These are phyloP conservation scores for Hypocreales sp. DNA, from an alignment of 2,329 filamentous ascomycete species.

Conservation along the genomic window DNA sequence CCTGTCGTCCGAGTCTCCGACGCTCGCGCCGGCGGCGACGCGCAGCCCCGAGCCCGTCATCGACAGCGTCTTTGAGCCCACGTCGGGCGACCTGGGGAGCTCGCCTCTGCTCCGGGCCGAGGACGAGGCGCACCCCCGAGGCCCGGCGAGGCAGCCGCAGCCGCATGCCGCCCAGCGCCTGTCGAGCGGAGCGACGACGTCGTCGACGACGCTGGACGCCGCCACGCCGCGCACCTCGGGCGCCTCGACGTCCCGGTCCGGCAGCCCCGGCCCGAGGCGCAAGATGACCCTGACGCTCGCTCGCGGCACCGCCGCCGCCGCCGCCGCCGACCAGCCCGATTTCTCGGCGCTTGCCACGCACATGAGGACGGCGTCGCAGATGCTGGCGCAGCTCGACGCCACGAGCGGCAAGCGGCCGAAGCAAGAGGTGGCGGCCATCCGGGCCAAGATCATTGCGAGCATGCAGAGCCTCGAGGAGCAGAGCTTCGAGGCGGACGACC, in stretches of 20 bases:
- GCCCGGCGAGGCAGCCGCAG: conserved; percentile 12
- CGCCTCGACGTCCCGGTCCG: conserved; percentile 51
- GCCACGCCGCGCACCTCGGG: conserved; percentile 55
- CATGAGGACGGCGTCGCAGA: conserved; percentile 76
- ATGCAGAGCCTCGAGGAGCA: conserved; percentile 82
- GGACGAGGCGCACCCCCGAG: conserved; percentile 22
- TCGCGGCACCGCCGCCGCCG: conserved; percentile 40
- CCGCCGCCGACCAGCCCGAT: conserved; percentile 54
- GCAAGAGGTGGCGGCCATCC: conserved; percentile 68
- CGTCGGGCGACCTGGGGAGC: conserved; percentile 61
- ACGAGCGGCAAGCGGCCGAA: conserved; percentile 68
- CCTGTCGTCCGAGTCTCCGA: conserved; percentile 49
- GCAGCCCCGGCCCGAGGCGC: conserved; percentile 44
- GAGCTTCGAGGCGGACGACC: conserved; percentile 63
- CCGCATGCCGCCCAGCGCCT: conserved; percentile 31
- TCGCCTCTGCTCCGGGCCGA: conserved; percentile 51
- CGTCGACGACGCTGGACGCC: conserved; percentile 43
- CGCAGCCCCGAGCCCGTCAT: conserved; percentile 26
- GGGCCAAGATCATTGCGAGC: conserved; percentile 75
- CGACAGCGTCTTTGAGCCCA: conserved; percentile 76
- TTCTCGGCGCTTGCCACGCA: conserved; percentile 73
- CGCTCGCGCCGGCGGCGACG: conserved; percentile 21
- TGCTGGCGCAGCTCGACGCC: conserved; percentile 70
- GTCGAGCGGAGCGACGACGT: conserved; percentile 45
- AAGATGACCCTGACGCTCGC: conserved; percentile 44